phyloP scores from a whole-genome alignment of 1,284 basidiomycete species.

The Pseudozyma pruni region DNA sequence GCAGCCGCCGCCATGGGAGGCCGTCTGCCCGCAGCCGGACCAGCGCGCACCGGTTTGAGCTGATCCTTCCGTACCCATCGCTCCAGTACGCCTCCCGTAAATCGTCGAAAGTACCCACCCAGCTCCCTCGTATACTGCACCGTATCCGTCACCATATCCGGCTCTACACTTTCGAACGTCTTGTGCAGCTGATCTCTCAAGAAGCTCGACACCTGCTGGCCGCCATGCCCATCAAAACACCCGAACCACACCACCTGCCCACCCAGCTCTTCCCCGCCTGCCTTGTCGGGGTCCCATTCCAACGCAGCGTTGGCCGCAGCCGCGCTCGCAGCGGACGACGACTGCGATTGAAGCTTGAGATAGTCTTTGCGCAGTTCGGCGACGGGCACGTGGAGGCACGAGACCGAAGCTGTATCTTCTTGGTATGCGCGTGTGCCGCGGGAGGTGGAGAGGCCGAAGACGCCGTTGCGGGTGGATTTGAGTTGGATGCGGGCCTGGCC shows the following conservation, averaged over 20 bases:
- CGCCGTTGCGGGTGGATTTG: constrained; percentile 39
- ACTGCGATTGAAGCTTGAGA: constrained; percentile 30
- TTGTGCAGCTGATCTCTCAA: constrained; percentile 55
- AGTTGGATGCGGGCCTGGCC: constrained; percentile 43
- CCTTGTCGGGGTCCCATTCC: constrained; percentile 55
- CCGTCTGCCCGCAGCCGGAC: constrained; percentile 26
- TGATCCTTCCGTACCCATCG: constrained; percentile 59
- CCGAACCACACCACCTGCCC: constrained; percentile 66
- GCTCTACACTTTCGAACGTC: constrained; percentile 57
- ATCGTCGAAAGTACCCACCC: constrained; percentile 65
- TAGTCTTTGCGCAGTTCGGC: constrained; percentile 51
- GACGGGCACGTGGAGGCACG: constrained; percentile 57
- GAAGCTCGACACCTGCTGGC: constrained; percentile 56
- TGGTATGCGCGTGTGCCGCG: constrained; percentile 61
- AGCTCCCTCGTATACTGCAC: constrained; percentile 62
- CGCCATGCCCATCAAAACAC: constrained; percentile 66
- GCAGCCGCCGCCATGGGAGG: constrained; percentile 8
- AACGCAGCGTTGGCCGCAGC: constrained; percentile 37
- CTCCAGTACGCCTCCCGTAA: constrained; percentile 57
- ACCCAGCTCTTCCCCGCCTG: constrained; percentile 57
- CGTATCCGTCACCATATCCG: constrained; percentile 61
- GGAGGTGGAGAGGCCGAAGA: constrained; percentile 51
- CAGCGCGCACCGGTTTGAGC: constrained; percentile 52
- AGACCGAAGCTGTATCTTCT: constrained; percentile 61
- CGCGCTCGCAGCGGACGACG: constrained; percentile 21